Percentiles rank a stretch among this genome's conserved stretches.
Conservation (phyloP, 2,329 filamentous ascomycete genomes). For the Pyricularia sp. region DNA sequence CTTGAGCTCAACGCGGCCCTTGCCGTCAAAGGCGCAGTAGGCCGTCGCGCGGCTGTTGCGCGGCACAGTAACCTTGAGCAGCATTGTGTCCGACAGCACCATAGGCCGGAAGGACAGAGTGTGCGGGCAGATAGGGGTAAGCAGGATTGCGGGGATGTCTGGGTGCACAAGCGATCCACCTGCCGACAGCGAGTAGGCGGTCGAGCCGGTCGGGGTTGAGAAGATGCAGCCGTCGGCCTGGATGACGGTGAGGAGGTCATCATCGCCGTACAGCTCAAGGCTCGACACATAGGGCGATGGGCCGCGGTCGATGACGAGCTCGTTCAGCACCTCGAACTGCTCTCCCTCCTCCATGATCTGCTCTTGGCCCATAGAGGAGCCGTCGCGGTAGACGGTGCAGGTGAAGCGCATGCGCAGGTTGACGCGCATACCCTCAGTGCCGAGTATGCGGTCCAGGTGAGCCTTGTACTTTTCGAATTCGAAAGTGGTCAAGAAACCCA, state of each 20-base stretch:
- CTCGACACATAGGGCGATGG: constrained; percentile 96
- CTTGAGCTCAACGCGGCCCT: constrained; percentile 84
- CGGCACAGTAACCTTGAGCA: constrained; percentile 81
- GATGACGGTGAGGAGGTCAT: constrained; percentile 88
- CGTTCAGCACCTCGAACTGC: constrained; percentile 96
- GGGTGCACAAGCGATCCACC: constrained; percentile 94
- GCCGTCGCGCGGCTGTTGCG: constrained; percentile 80
- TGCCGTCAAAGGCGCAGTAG: constrained; percentile 96
- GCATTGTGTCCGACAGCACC: constrained; percentile 92
- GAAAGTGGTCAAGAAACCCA: constrained; percentile 84
- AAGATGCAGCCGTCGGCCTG: constrained; percentile 98
- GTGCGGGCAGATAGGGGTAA: constrained; percentile 96
- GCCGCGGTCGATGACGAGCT: constrained; percentile 95
- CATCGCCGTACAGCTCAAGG: constrained; percentile 90
- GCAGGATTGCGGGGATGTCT: constrained; percentile 89
- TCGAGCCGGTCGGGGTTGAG: constrained; percentile 86
- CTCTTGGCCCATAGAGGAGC: constrained; percentile 28
- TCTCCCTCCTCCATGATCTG: constrained; percentile 77
- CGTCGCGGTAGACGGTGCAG: constrained; percentile 84
- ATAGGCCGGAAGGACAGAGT: constrained; percentile 95
- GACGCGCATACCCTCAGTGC: constrained; percentile 89
- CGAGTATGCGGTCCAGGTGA: constrained; percentile 84
- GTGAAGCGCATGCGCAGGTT: constrained; percentile 98
- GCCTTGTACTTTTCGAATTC: constrained; percentile 82
- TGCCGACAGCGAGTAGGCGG: constrained; percentile 91